Base-by-base conservation (phyloP, 2,329 filamentous ascomycete genomes). In the Tolypocladium pustulatum region DNA sequence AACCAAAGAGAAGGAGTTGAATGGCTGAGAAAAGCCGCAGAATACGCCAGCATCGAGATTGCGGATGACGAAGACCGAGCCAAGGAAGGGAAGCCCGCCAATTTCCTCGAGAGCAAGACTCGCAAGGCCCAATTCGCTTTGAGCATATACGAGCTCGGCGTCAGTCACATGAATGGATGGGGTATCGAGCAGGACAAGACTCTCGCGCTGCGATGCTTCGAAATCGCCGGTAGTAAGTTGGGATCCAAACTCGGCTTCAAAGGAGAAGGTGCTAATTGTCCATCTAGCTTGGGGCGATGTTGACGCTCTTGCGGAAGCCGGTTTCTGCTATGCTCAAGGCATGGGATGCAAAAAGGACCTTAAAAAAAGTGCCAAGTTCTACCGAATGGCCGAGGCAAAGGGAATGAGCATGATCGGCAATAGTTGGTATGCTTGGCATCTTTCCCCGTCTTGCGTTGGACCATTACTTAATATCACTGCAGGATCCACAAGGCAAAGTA, bases 401-500 rank as follows among this genome's bases (percentile, higher is more conserved):
- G 94, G 94, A 8, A 92, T 97, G 80, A 96, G 86, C 73, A 97
- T 97, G 91, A 88, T 96, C 59, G 94, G 94, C 58, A 97, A 97
- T 72, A 97, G 91, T 78, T 99, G 94, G 93, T 96, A 80, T 70
- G 90, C 82, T 37, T 25, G 25, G 9, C 22, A 40, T 22, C 40
- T 17, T 55, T 37, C 55, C 6, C 27, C 2, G 17, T 32, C 22
- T 10, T 7, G 22, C 17, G 22, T 25, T 37, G 0, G 15, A 22
- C 17, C 17, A 22, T 8, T 27, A 8, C 57, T 56, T 4, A 56
- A 46, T n/a, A 13, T 15, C 15, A 17, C 57, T 52, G 54, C 37
- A 96, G 91, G 92, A 97, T 97, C 66, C 92, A 97, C 78, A 97
- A 97, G 73, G 77, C 91, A 59, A 97, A 97, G 70, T 97, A 97